These are phyloP conservation scores for Penicillium expansum DNA, from an alignment of 2,329 filamentous ascomycete genomes.

Conservation along the genomic window DNA sequence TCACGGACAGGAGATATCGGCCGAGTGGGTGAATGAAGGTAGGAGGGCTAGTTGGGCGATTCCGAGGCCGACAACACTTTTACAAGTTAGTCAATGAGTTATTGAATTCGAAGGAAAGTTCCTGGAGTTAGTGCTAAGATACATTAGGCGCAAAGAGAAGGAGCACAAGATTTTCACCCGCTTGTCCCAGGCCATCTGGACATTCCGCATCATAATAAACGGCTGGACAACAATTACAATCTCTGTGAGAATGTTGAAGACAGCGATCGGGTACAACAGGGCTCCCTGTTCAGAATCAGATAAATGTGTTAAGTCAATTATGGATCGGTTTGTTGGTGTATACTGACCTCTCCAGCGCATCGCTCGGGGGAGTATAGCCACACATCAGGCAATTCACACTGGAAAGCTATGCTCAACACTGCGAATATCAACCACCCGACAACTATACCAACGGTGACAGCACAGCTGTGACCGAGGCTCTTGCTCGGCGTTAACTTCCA, in stretches of 20 bases:
- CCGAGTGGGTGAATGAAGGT: constrained; percentile 18
- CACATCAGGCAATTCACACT: constrained; percentile 19
- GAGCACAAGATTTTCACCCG: constrained; percentile 23
- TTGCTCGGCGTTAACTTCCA: constrained; percentile 20
- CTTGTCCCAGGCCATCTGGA: constrained; percentile 20
- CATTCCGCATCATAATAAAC: constrained; percentile 26
- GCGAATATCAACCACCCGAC: constrained; percentile 20
- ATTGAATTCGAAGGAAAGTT: not conserved
- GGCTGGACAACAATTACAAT: constrained; percentile 15
- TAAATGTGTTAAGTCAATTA: not conserved
- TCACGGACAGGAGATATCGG: constrained; percentile 20
- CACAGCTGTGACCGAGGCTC: constrained; percentile 13
- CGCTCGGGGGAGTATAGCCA: constrained; percentile 20
- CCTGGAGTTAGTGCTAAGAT: not conserved
- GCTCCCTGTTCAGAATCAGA: constrained; percentile 14
- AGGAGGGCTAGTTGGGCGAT: constrained; percentile 17
- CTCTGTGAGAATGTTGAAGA: constrained; percentile 22
- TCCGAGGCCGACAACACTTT: constrained; percentile 16
- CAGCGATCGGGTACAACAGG: constrained; percentile 18
- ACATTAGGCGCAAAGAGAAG: constrained; percentile 20
- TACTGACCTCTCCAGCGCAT: constrained; percentile 18
- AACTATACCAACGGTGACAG: constrained; percentile 8
- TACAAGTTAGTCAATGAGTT: not conserved
- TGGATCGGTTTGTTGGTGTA: not conserved
- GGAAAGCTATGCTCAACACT: constrained; percentile 24